Base-by-base conservation (phyloP, 2,329 filamentous ascomycete species). In the Fusarium brevicatenulatum region DNA sequence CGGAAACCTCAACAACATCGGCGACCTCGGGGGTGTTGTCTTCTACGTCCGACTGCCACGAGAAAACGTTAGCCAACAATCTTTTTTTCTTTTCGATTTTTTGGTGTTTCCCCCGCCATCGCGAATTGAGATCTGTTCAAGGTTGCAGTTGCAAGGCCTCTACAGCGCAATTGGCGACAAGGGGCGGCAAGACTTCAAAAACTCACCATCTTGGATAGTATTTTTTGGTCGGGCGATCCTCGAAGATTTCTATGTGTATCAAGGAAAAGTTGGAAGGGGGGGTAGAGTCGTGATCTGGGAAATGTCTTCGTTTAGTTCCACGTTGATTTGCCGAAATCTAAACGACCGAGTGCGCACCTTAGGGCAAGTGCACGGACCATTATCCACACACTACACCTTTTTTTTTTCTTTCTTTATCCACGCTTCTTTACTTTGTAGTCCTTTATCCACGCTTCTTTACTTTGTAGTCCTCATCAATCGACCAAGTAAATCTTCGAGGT, bases 1-100 rank as follows among this genome's bases (percentile, higher is more conserved):
- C 95, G 84, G 92, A 92, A 85, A 98, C 95, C 88, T 98, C 95
- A 86, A 98, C 95, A 90, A 98, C 96, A 84, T 93, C 91, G 83
- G 86, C 85, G 83, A 90, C 95, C 84, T 93, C 93, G 87, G 93
- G 92, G 86, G 92, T 92, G 87, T 92, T 95, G 93, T 98, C 95
- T 98, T 98, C 96, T 98, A 95, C 95, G 95, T 98, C 95, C 95
- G 95, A 98, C 96, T 98, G 79, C 73, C 65, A 67, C 63, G 46
- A 60, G 50, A 42, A 55, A 40, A 42, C 36, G 68, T 79, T 74
- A 80, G 77, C 76, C 55, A 65, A 42, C 25, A 50, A 28, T 28
- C 7, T 39, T 47, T 46, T 46, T 9, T 19, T 19, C 7, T 9
- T 9, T 50, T 63, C 30, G 47, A 62, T n/a, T n/a, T 52, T 61